Conservation (phyloP, 2,329 filamentous ascomycete species). For the Penicillium sp. region DNA sequence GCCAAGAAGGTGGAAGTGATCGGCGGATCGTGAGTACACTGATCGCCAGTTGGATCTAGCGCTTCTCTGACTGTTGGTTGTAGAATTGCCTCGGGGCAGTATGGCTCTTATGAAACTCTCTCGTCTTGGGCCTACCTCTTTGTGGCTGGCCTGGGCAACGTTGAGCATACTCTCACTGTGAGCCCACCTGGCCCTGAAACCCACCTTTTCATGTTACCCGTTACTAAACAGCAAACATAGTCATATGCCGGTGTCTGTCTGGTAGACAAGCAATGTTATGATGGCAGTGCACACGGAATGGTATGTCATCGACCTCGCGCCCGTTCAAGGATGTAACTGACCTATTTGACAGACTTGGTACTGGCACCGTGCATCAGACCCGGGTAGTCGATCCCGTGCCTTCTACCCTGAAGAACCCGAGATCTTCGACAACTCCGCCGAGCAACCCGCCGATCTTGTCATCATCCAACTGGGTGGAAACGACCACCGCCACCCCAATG, state of each 20-base stretch:
- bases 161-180: conserved; percentile 57
- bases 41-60: conserved; percentile 13
- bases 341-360: conserved; percentile 45
- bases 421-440: conserved; percentile 24
- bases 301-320: conserved; percentile 12
- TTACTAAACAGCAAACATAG: conserved; percentile 8
- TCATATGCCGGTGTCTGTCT: conserved; percentile 60
- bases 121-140: conserved; percentile 59
- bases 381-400: conserved; percentile 46
- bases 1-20: conserved; percentile 45
- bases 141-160: conserved; percentile 57
- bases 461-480: conserved; percentile 51
- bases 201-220: not conserved
- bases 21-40: conserved; percentile 39
- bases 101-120: conserved; percentile 59
- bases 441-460: conserved; percentile 40
- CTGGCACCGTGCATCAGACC: conserved; percentile 60
- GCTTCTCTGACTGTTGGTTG: not conserved
- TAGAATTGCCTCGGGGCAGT: conserved; percentile 57
- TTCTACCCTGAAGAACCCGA: conserved; percentile 43
- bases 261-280: conserved; percentile 57
- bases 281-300: conserved; percentile 52
- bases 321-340: conserved; percentile 2
- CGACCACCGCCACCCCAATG: conserved; percentile 45
- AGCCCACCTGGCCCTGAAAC: not conserved